Percentiles rank a stretch among this genome's conserved stretches.
Evolutionary conservation across 345 rosid species (phyloP).

Genomic region (Rhizophora apiculata): DNA sequence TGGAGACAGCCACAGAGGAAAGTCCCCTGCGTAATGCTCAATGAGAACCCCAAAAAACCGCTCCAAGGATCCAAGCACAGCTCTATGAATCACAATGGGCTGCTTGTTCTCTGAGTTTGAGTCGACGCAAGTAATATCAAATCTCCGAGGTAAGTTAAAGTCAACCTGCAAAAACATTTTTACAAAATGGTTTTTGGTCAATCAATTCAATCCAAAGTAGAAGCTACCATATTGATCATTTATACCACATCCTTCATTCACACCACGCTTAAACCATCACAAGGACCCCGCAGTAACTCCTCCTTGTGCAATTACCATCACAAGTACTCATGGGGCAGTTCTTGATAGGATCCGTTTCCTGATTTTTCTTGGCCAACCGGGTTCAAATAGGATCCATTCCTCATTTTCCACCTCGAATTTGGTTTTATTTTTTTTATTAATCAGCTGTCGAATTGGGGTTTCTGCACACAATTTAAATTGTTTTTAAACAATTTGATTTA

Average conservation of each 20-base stretch:
- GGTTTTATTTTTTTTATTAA: too few species aligned
- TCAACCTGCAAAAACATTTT: conserved; percentile 58
- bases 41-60: conserved; percentile 91
- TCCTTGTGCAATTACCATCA: not conserved
- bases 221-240: too few species aligned
- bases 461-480: too few species aligned
- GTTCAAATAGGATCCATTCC: not conserved
- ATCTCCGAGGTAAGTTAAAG: conserved; percentile 84
- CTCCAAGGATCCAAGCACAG: conserved; percentile 86
- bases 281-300: too few species aligned
- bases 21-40: conserved; percentile 97
- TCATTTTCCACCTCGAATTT: too few species aligned
- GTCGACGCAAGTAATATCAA: conserved; percentile 84
- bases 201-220: too few species aligned
- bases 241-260: not conserved
- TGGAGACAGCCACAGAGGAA: conserved; percentile 92
- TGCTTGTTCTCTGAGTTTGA: conserved; percentile 72
- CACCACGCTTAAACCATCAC: conserved; percentile 7
- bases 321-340: too few species aligned
- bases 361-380: not conserved
- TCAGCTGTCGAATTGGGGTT: too few species aligned
- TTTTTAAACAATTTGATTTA: too few species aligned
- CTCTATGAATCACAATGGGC: conserved; percentile 96
- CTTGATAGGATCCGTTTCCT: not conserved
- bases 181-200: conserved; percentile 5